Base-by-base conservation (phyloP, 2,329 filamentous ascomycete species). In the Pseudohalonectria lignicola region DNA sequence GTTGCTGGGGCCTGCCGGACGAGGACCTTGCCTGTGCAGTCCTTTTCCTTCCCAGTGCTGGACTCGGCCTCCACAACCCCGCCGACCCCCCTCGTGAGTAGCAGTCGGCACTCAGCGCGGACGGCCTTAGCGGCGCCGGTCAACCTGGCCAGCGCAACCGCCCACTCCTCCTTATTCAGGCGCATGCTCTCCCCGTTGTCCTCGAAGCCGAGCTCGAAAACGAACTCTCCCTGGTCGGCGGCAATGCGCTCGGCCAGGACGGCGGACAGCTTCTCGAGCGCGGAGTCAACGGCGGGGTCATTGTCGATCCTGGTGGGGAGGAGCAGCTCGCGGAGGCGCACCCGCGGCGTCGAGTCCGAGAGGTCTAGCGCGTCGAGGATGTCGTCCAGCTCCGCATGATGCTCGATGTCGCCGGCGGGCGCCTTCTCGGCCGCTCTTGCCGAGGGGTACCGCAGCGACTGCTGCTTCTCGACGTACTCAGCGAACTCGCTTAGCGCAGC, bases 401-500 rank as follows among this genome's bases (percentile, higher is more conserved):
- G 60, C 45, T 69, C 57, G 16, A 51, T 37, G 31, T 52, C 46
- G 47, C 40, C 31, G 4, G 56, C 46, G 11, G 55, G 52, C 13
- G 48, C 48, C 52, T 40, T 36, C 4, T 48, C 42, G 13, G 49
- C 36, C 25, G 53, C 47, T n/a, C n/a, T n/a, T 39, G 55, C 59
- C 26, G 63, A 55, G 2, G 74, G 73, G 49, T 76, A 79, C 40
- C 83, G 79, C 36, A 80, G 62, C 12, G 79, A 79, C 60, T 96
- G 92, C 57, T 96, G 88, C 57, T 87, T 83, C 60, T 96, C 87
- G 47, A 95, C 92, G 53, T 95, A 96, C 53, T 98, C 92, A 59
- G 88, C 87, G 57, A 98, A 98, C 51, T 96, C 92, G 65, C 84
- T 92, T 40, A 98, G 72, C 11, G 90, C 88, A 43, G 84, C 77